Evolutionary conservation across 169 alveolate genomes (phyloP).

Genomic region (Eimeria brunetti): DNA sequence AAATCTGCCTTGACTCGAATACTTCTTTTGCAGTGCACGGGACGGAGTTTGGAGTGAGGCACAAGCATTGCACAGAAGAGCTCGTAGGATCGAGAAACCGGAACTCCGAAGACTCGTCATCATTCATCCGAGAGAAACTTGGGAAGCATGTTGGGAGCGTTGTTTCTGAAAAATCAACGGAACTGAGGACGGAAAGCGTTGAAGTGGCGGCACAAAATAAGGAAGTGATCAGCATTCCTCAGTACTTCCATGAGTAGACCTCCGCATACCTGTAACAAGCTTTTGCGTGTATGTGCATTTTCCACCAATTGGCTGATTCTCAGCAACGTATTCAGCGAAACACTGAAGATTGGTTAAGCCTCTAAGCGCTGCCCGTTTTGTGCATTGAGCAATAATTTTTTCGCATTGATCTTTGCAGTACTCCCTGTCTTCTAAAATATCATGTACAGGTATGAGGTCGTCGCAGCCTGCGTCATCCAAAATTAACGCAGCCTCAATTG

Average conservation of each 20-base stretch:
- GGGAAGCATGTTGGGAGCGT: constrained; percentile 35
- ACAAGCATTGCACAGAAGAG: constrained; percentile 46
- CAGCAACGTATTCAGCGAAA: constrained; percentile 2
- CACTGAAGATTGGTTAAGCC: constrained; percentile 37
- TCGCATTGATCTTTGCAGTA: constrained; percentile 43
- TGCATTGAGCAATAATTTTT: constrained; percentile 1
- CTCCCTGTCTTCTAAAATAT: not conserved
- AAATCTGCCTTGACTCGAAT: constrained; percentile 5
- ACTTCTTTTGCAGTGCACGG: constrained; percentile 72
- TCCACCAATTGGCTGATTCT: constrained; percentile 27
- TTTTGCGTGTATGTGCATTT: constrained; percentile 9
- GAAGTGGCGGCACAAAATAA: not conserved
- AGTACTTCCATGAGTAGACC: not conserved
- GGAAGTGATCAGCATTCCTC: not conserved
- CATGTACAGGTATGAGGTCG: constrained; percentile 45
- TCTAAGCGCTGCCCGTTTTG: not conserved
- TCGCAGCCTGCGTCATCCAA: constrained; percentile 54
- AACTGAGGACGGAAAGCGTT: not conserved
- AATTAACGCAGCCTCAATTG: not conserved
- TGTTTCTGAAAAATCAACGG: constrained; percentile 23
- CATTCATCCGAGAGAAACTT: constrained; percentile 49
- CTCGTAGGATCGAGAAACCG: constrained; percentile 43
- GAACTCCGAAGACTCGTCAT: constrained; percentile 45
- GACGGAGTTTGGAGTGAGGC: constrained; percentile 40
- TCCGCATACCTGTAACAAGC: constrained; percentile 55